Base-by-base conservation (phyloP, 2,329 filamentous ascomycete genomes). In the Pyrenophora seminiperda region DNA sequence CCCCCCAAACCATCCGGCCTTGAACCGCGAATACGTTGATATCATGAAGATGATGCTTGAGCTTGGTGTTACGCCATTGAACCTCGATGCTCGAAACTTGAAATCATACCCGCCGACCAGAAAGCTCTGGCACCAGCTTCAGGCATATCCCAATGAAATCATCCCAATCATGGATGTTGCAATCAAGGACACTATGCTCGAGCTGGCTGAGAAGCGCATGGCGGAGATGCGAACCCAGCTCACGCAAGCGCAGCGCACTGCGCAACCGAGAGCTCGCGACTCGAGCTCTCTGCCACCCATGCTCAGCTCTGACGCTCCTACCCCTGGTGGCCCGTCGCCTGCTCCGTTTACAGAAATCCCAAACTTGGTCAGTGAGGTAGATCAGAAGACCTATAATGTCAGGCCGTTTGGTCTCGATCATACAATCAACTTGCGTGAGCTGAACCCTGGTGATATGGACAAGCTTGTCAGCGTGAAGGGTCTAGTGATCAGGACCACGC, bases 361-460 rank as follows among this genome's bases (percentile, higher is more conserved):
- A 2, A 91, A 96, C 66, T 73, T 87, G 29, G 79, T 84, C 53
- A 85, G 86, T 56, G 91, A 93, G 68, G 90, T 96, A 3, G 85
- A 91, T 64, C 83, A 86, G 47, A 87, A 85, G 58, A 83, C 85
- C 11, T 99, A 94, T 73, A 88, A 93, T 65, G 90, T 96, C 22
- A 83, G 95, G 52, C 91, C 93, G 0, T 97, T 92, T 70, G 92
- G 92, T 6, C 77, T 97, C 37, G 92, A 97, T 65, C 83, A 86
- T 57, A 87, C 87, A 0, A 90, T 92, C 59, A 99, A 99, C 64
- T 81, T 99, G 77, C 86, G 94, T 75, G 94, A 97, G 54, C 81
- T 99, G 29, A 96, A 99, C 69, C 94, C 94, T 4, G 89, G 89
- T 82, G 91, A 97, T 68, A 96, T 97, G 84, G 95, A 99, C 75